phyloP scores from a whole-genome alignment of 2,329 filamentous ascomycete genomes.

The Graphiopsis chlorocephala region DNA sequence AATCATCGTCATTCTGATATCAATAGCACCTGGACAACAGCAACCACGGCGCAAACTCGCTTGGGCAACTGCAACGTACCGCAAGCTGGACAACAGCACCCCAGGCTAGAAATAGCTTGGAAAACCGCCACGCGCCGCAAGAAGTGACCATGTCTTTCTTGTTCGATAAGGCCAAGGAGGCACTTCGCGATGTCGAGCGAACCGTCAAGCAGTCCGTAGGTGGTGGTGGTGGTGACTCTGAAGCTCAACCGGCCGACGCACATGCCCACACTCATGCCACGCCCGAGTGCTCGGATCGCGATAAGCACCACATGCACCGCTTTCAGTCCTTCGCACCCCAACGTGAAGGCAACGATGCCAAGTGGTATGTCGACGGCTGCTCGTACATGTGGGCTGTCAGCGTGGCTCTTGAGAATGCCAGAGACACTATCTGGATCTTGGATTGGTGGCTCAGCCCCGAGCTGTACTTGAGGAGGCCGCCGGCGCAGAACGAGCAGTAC shows the following conservation, averaged over 20 bases:
- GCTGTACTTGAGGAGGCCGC: constrained; percentile 79
- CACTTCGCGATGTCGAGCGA: constrained; percentile 50
- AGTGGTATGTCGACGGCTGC: constrained; percentile 86
- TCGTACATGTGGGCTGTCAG: constrained; percentile 85
- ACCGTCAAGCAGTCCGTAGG: constrained; percentile 48
- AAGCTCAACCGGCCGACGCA: constrained; percentile 32
- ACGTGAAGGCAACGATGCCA: constrained; percentile 67
- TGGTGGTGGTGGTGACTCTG: constrained; percentile 36
- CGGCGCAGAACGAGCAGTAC: constrained; percentile 76
- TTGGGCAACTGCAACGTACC: background rate
- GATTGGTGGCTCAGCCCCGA: constrained; percentile 80
- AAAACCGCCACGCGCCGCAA: background rate
- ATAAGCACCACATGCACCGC: constrained; percentile 49
- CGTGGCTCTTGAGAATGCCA: constrained; percentile 72
- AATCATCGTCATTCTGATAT: background rate
- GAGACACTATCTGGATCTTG: constrained; percentile 77
- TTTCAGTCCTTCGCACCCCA: constrained; percentile 68
- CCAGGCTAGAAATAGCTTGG: background rate
- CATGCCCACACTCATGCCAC: constrained; percentile 48
- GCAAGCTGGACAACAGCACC: background rate
- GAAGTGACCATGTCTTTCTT: constrained; percentile 35
- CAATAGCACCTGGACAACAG: background rate
- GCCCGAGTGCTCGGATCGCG: constrained; percentile 35
- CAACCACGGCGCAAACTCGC: background rate
- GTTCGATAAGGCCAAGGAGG: constrained; percentile 55